Conservation (phyloP, 306 rosid species). For the Sindora glabra region DNA sequence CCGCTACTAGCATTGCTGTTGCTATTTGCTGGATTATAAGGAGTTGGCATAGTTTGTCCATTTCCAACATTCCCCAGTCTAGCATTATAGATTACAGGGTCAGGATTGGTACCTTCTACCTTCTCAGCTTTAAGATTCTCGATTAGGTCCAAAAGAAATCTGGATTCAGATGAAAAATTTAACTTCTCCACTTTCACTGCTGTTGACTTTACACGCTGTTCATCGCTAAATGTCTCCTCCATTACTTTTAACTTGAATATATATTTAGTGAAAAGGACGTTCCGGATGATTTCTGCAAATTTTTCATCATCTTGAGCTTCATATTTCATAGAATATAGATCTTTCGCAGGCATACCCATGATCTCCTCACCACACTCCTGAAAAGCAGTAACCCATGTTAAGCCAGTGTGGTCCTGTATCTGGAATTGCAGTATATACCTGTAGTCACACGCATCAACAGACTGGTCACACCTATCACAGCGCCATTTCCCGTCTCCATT, state of each 20-base stretch:
- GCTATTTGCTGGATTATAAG: conserved; percentile 20
- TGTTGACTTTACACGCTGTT: conserved; percentile 77
- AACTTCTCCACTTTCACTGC: conserved; percentile 70
- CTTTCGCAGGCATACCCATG: conserved; percentile 74
- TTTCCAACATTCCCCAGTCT: conserved; percentile 22
- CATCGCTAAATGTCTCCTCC: conserved; percentile 82
- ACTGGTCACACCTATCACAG: conserved; percentile 73
- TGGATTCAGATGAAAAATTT: conserved; percentile 37
- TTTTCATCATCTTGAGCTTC: conserved; percentile 68
- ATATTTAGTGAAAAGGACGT: conserved; percentile 52
- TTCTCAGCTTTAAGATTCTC: conserved; percentile 41
- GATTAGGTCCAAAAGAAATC: conserved; percentile 46
- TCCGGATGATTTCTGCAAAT: conserved; percentile 52
- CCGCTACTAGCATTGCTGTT: conserved; percentile 34
- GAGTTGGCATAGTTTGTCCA: conserved; percentile 28
- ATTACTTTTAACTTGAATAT: conserved; percentile 74
- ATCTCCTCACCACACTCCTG: conserved; percentile 92
- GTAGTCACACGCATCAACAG: conserved; percentile 60
- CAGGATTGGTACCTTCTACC: conserved; percentile 22
- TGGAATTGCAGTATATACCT: conserved; percentile 77
- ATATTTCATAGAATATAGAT: conserved; percentile 45
- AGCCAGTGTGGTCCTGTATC: conserved; percentile 80
- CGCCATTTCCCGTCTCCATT: conserved; percentile 91
- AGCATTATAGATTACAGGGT: conserved; percentile 18
- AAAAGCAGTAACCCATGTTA: conserved; percentile 84